A percentile compares a stretch with the other conserved stretches of the same genome.
phyloP scores from a whole-genome alignment of 441 rosid genomes.

The Adansonia gregorii region DNA sequence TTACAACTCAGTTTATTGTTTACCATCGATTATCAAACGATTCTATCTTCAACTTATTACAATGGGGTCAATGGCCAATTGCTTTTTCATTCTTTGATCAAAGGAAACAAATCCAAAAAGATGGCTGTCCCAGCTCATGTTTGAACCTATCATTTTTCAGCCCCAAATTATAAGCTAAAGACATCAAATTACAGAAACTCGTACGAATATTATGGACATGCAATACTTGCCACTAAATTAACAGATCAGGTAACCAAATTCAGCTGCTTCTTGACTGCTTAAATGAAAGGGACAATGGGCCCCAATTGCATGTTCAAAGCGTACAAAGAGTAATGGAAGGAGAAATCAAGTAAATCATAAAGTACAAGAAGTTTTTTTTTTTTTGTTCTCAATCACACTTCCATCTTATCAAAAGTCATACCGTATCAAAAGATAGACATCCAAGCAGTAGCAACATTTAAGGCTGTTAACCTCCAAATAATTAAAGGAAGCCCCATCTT shows the following conservation, averaged over 20 bases:
- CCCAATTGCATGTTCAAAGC: constrained; percentile 29
- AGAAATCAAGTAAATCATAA: background rate
- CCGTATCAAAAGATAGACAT: background rate
- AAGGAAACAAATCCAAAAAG: background rate
- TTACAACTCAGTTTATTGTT: background rate
- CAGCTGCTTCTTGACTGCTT: background rate
- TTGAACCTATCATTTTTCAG: background rate
- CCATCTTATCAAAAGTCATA: constrained; percentile 13
- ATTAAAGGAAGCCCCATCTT: background rate
- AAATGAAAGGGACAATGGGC: background rate
- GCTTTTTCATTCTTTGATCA: background rate
- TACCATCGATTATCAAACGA: background rate
- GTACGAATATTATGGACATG: background rate
- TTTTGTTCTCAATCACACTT: background rate
- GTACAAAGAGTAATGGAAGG: background rate
- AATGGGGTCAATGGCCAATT: background rate
- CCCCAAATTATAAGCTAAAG: background rate
- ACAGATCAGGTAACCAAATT: background rate
- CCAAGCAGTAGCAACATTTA: background rate
- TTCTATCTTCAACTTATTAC: background rate
- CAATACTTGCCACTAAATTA: background rate
- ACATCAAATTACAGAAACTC: background rate
- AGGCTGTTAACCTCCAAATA: too few relatives aligned
- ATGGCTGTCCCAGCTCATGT: background rate
- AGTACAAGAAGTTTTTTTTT: background rate